Conservation (phyloP, 2,329 filamentous ascomycete species). For the Aspergillus vadensis region DNA sequence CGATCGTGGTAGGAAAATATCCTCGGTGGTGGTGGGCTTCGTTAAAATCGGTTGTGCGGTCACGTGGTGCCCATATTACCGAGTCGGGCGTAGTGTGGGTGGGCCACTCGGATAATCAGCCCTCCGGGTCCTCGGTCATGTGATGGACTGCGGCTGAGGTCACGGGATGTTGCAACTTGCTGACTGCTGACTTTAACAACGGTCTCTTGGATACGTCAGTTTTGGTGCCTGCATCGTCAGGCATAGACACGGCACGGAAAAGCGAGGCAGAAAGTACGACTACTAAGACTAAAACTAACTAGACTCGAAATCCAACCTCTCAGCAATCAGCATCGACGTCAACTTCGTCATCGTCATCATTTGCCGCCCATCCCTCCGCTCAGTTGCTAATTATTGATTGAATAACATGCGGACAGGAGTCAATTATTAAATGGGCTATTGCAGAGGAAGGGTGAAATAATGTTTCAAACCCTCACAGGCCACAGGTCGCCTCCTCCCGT, state of each 20-base stretch:
- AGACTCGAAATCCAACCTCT: background rate
- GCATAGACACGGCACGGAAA: background rate
- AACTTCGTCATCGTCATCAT: conserved; percentile 2
- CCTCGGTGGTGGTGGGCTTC: conserved; percentile 26
- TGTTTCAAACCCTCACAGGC: conserved; percentile 26
- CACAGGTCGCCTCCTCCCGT: conserved; percentile 6
- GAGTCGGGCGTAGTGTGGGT: conserved; percentile 15
- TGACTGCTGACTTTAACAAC: too few species aligned
- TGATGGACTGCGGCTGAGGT: conserved; percentile 2
- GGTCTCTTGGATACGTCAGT: background rate
- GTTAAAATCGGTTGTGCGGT: conserved; percentile 46
- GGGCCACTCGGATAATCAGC: conserved; percentile 10
- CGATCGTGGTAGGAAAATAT: conserved; percentile 31
- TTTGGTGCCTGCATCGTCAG: background rate
- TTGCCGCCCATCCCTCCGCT: conserved; percentile 1
- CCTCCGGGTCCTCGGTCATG: conserved; percentile 12
- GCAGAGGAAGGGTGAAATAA: conserved; percentile 25
- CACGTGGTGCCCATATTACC: conserved; percentile 30
- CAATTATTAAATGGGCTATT: conserved; percentile 24
- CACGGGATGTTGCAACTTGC: background rate
- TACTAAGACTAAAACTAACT: too few species aligned
- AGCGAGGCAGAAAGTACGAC: background rate
- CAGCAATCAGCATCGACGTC: background rate
- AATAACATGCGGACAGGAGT: conserved; percentile 11
- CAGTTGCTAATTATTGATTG: conserved; percentile 17